Conservation (phyloP, 192 early-diverging fungal genomes). For the Linnemannia hyalina region DNA sequence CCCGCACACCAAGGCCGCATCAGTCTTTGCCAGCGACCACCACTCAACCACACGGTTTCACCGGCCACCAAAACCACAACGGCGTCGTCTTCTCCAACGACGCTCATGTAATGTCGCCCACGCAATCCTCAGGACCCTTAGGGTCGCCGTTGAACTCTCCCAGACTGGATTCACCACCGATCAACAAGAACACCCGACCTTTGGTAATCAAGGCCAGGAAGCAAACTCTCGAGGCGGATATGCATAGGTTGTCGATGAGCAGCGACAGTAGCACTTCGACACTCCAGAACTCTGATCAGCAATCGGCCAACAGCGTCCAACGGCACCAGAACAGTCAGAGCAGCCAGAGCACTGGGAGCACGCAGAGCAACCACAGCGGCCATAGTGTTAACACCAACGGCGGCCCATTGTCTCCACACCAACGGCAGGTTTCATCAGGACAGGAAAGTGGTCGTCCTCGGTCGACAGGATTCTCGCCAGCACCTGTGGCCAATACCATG, state of each 20-base stretch:
- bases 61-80: neutral
- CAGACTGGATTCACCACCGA: conserved; percentile 6
- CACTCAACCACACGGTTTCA: neutral
- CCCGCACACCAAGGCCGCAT: conserved; percentile 1
- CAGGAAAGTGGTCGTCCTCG: conserved; percentile 10
- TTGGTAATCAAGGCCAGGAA: conserved; percentile 14
- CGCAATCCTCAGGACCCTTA: neutral
- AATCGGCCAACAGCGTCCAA: neutral
- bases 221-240: conserved; percentile 11
- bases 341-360: neutral
- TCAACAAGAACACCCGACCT: conserved; percentile 41
- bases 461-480: conserved; percentile 11
- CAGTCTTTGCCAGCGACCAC: conserved; percentile 4
- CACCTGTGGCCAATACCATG: conserved; percentile 13
- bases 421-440: neutral
- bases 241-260: conserved; percentile 24
- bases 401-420: neutral
- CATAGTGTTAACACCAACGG: neutral
- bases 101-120: neutral
- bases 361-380: neutral
- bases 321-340: neutral
- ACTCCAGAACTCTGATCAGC: neutral
- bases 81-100: conserved; percentile 1
- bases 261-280: neutral
- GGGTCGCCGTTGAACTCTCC: neutral